Evolutionary conservation across 225 moss, liverwort and hornwort genomes (phyloP).

Genomic region (Pseudisothecium myosuroides): DNA sequence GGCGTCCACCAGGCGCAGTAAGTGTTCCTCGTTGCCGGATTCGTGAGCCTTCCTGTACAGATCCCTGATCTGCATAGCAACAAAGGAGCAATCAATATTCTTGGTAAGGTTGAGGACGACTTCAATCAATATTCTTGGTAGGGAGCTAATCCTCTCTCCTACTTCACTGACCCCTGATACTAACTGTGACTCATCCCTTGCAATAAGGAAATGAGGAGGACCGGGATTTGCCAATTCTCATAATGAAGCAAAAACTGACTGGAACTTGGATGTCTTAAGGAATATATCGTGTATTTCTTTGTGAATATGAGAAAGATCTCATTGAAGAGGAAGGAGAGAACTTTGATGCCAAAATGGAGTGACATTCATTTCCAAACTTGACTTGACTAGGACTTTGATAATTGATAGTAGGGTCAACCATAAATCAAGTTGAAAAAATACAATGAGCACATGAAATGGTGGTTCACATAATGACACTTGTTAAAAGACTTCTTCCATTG

Average conservation of each 20-base stretch:
- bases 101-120: background rate
- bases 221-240: too few species aligned
- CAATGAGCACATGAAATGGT: background rate
- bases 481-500: background rate
- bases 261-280: background rate
- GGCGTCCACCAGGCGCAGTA: slow-evolving; percentile 14
- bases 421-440: background rate
- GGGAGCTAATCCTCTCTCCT: background rate
- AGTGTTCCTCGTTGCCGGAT: background rate
- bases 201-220: background rate
- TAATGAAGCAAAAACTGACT: background rate
- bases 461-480: background rate
- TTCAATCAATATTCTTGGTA: too few species aligned
- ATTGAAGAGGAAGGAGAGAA: background rate
- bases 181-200: background rate
- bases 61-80: slow-evolving; percentile 13
- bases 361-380: background rate
- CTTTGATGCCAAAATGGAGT: background rate
- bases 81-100: background rate
- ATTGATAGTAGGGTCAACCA: background rate
- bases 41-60: slow-evolving; percentile 8
- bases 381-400: background rate
- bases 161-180: background rate
- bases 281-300: background rate
- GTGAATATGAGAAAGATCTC: background rate